Evolutionary conservation across 2,329 filamentous ascomycete species (phyloP).

Genomic region (Geoglossum cookeanum): DNA sequence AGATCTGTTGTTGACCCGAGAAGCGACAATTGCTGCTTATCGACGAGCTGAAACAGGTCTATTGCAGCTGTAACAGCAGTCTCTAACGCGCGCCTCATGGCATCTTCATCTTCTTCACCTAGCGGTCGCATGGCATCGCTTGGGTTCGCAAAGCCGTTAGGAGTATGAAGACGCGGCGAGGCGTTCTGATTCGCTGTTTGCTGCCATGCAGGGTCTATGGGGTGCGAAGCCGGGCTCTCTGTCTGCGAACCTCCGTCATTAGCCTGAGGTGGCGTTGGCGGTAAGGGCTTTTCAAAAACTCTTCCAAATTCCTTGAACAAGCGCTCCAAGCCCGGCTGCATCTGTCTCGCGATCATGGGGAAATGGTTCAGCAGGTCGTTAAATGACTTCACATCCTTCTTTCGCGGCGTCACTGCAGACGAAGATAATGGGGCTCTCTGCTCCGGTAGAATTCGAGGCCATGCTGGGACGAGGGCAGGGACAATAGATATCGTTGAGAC

Average conservation of each 20-base stretch:
- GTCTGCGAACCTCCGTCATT: neutral
- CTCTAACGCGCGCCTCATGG: constrained; percentile 77
- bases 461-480: constrained; percentile 3
- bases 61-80: constrained; percentile 86
- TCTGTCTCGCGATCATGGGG: constrained; percentile 87
- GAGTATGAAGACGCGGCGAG: constrained; percentile 19
- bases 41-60: constrained; percentile 85
- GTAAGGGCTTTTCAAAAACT: constrained; percentile 69
- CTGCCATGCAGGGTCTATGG: neutral
- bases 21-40: constrained; percentile 84
- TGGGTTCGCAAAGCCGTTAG: constrained; percentile 27
- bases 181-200: neutral
- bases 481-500: constrained; percentile 59
- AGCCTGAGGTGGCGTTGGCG: constrained; percentile 25
- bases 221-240: neutral
- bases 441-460: constrained; percentile 10
- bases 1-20: constrained; percentile 85
- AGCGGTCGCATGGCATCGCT: constrained; percentile 20
- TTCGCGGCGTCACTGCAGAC: constrained; percentile 27
- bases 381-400: constrained; percentile 85
- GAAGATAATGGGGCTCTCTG: constrained; percentile 1
- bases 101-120: constrained; percentile 58
- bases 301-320: constrained; percentile 77
- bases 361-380: constrained; percentile 79
- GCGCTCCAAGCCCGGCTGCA: constrained; percentile 79